Conservation (phyloP, 2,329 filamentous ascomycete genomes). For the Colletotrichum sp. region DNA sequence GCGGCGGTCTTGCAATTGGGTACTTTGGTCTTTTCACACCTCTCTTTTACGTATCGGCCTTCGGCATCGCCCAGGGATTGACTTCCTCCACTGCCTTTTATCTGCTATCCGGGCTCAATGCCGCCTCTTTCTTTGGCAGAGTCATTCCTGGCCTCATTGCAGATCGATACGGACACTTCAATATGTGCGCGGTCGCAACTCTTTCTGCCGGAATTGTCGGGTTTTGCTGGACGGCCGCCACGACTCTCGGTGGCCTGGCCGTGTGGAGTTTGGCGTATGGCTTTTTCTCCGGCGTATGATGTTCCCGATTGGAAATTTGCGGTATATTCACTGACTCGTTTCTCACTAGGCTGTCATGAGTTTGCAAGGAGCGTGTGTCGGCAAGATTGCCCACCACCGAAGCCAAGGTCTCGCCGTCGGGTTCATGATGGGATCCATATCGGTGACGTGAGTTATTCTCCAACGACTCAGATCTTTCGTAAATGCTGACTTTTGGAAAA, state of each 20-base stretch:
- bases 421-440: constrained; percentile 41
- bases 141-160: constrained; percentile 57
- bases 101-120: constrained; percentile 66
- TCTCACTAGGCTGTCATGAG: constrained; percentile 46
- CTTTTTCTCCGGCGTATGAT: constrained; percentile 46
- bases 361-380: constrained; percentile 50
- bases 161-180: constrained; percentile 54
- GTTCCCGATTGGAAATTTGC: accelerated
- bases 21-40: constrained; percentile 52
- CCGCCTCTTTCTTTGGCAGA: constrained; percentile 57
- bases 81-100: constrained; percentile 62
- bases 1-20: background rate
- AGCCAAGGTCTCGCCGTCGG: constrained; percentile 48
- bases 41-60: constrained; percentile 60
- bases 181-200: constrained; percentile 32
- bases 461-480: too few species aligned
- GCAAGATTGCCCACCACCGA: constrained; percentile 40
- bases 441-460: constrained; percentile 40
- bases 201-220: constrained; percentile 40
- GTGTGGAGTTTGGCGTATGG: constrained; percentile 50
- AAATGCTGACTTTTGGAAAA: background rate
- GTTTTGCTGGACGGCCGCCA: constrained; percentile 49
- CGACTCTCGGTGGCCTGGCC: constrained; percentile 45
- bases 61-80: constrained; percentile 52
- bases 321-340: background rate